Percentiles rank a stretch among this genome's conserved stretches.
Conservation (phyloP, 331 rosid species). For the Arachis monticola region DNA sequence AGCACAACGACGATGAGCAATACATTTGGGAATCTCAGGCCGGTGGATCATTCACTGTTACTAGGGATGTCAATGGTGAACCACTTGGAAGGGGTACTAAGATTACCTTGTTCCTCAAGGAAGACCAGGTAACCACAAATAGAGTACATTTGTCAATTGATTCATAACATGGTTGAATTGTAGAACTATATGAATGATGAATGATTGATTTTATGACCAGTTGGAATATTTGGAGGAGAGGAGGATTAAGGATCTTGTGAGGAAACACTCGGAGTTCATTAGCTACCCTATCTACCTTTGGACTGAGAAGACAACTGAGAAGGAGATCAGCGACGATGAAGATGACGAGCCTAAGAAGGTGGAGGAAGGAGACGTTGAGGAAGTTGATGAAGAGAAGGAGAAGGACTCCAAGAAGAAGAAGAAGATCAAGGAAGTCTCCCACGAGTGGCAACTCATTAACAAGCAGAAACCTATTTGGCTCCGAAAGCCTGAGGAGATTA, state of each 20-base stretch:
- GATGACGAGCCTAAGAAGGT: constrained; percentile 66
- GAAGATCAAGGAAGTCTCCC: constrained; percentile 69
- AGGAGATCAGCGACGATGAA: constrained; percentile 70
- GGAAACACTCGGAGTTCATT: constrained; percentile 72
- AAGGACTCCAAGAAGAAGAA: constrained; percentile 57
- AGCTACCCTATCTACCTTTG: constrained; percentile 68
- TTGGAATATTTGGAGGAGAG: constrained; percentile 31
- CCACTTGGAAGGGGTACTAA: constrained; percentile 69
- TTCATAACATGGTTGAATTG: not conserved
- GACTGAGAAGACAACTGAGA: constrained; percentile 66
- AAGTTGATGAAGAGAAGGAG: constrained; percentile 58
- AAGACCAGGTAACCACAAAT: constrained; percentile 55
- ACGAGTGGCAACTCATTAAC: constrained; percentile 70
- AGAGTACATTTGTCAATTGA: not conserved
- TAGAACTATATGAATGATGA: not conserved
- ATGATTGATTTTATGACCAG: constrained; percentile 23
- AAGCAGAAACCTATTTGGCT: constrained; percentile 77
- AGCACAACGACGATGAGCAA: constrained; percentile 72
- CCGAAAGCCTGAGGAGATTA: constrained; percentile 68
- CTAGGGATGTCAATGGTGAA: constrained; percentile 57
- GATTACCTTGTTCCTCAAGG: constrained; percentile 65
- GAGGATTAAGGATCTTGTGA: constrained; percentile 67
- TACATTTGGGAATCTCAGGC: constrained; percentile 47
- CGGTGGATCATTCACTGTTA: constrained; percentile 58
- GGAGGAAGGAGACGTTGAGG: constrained; percentile 63